Evolutionary conservation across 2,329 filamentous ascomycete genomes (phyloP).

Genomic region (Periconia sp.): DNA sequence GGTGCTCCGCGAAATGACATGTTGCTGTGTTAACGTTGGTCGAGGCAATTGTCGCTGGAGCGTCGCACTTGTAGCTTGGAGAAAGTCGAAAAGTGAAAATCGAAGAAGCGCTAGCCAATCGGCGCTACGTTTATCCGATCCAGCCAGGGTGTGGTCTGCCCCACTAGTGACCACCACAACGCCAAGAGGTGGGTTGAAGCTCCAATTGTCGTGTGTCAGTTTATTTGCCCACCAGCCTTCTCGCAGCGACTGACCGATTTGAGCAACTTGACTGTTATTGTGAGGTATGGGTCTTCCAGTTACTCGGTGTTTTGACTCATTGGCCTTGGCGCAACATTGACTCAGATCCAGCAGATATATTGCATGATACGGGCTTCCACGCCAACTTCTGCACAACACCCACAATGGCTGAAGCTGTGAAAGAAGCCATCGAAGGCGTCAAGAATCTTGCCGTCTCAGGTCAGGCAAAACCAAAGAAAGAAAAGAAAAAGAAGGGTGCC

Average conservation of each 20-base stretch:
- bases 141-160: constrained; percentile 22
- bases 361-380: constrained; percentile 25
- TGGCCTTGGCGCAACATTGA: constrained; percentile 27
- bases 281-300: constrained; percentile 6
- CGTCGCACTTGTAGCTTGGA: constrained; percentile 28
- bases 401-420: constrained; percentile 57
- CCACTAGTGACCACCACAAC: constrained; percentile 27
- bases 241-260: too few relatives aligned
- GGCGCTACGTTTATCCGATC: constrained; percentile 30
- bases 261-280: too few relatives aligned
- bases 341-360: constrained; percentile 27
- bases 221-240: not conserved
- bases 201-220: constrained; percentile 4
- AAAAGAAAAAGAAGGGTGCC: constrained; percentile 55
- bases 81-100: constrained; percentile 35
- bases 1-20: constrained; percentile 67
- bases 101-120: constrained; percentile 30
- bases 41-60: constrained; percentile 33
- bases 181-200: constrained; percentile 17
- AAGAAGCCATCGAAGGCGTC: constrained; percentile 61
- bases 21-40: constrained; percentile 34
- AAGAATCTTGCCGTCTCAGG: constrained; percentile 63
- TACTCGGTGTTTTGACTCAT: constrained; percentile 9
- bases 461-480: constrained; percentile 47
- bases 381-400: constrained; percentile 21